A percentile compares a stretch with the other conserved stretches of the same genome.
Evolutionary conservation across 192 early-diverging fungal species (phyloP).

Genomic region (Phycomyces nitens): DNA sequence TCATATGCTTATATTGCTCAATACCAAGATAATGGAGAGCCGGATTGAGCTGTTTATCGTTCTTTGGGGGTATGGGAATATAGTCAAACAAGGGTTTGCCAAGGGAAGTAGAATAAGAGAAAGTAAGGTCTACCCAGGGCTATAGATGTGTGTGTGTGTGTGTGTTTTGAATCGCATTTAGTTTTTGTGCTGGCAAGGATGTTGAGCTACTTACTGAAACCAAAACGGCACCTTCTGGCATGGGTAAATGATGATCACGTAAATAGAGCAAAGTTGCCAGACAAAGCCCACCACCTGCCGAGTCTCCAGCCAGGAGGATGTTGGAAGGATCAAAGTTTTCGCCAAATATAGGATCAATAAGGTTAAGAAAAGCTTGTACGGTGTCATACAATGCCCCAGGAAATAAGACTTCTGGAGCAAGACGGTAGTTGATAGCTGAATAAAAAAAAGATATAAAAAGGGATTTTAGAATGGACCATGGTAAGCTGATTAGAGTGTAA

Average conservation of each 20-base stretch:
- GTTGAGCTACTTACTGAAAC: constrained; percentile 46
- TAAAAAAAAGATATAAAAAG: constrained; percentile 22
- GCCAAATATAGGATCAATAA: constrained; percentile 47
- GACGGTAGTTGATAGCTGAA: constrained; percentile 16
- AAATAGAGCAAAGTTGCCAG: constrained; percentile 55
- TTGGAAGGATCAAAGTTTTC: constrained; percentile 52
- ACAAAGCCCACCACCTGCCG: constrained; percentile 62
- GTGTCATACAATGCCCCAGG: constrained; percentile 67
- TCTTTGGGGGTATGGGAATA: constrained; percentile 29
- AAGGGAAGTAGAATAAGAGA: constrained; percentile 43
- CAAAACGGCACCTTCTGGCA: constrained; percentile 47
- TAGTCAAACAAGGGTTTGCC: constrained; percentile 31
- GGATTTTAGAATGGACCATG: constrained; percentile 38
- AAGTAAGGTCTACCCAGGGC: constrained; percentile 52
- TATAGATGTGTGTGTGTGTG: constrained; percentile 9
- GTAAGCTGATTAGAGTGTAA: constrained; percentile 43
- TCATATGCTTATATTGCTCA: constrained; percentile 28
- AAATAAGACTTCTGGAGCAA: constrained; percentile 22
- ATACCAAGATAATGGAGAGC: constrained; percentile 37
- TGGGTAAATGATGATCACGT: constrained; percentile 45
- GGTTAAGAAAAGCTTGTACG: constrained; percentile 47
- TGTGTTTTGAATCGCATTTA: too few relatives aligned
- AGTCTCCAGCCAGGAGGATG: constrained; percentile 64
- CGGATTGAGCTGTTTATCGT: constrained; percentile 36
- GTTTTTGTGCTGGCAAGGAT: too few relatives aligned